A percentile compares a stretch with the other conserved stretches of the same genome.
These are phyloP conservation scores for Arxiozyma bovina DNA, from an alignment of 1,139 yeast genomes.

Conservation along the genomic window DNA sequence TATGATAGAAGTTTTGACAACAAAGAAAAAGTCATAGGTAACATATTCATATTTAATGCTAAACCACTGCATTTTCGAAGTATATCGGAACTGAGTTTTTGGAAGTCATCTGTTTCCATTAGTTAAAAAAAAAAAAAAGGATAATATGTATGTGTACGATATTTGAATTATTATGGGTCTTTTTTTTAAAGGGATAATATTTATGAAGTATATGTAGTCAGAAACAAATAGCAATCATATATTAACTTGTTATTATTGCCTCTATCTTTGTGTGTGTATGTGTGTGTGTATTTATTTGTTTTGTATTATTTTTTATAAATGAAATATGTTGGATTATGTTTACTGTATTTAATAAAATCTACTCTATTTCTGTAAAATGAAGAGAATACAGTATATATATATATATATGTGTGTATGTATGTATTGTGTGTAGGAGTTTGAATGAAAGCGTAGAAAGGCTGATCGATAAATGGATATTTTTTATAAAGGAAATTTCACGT, in stretches of 20 bases:
- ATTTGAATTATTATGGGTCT: not conserved
- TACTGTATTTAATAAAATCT: not conserved
- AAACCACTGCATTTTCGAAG: conserved; percentile 16
- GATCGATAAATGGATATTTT: too few species aligned
- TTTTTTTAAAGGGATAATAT: too few species aligned
- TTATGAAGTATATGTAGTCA: not conserved
- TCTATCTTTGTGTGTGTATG: too few species aligned
- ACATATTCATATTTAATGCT: conserved; percentile 16
- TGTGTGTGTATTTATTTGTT: too few species aligned
- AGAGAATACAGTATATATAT: too few species aligned
- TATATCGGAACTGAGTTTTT: conserved; percentile 8
- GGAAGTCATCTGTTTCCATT: conserved; percentile 3
- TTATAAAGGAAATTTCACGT: not conserved
- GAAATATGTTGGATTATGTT: not conserved
- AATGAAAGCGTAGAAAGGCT: too few species aligned
- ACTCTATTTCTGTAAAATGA: not conserved
- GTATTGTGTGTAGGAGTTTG: too few species aligned
- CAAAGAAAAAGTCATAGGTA: conserved; percentile 14
- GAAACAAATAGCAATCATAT: not conserved
- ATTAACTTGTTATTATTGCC: not conserved
- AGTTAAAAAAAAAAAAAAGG: not conserved
- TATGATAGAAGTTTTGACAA: conserved; percentile 12
- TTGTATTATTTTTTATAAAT: not conserved
- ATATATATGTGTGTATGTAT: too few species aligned
- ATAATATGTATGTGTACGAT: not conserved